Conservation (phyloP, 106 monocot species). For the Phalaenopsis equestris region DNA sequence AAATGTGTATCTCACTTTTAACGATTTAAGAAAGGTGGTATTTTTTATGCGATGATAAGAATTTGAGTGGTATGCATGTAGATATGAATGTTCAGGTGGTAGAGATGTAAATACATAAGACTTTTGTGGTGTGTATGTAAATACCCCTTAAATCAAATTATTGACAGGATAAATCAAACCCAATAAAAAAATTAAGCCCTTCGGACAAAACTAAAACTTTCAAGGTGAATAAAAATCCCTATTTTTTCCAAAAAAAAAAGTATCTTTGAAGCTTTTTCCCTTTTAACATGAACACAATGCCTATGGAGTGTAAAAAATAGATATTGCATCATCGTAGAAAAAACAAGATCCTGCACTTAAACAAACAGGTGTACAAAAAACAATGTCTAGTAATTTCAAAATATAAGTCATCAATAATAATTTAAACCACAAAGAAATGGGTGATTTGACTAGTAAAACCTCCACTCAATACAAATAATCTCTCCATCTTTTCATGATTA, state of each 20-base stretch:
- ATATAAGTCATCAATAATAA: background rate
- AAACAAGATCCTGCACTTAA: background rate
- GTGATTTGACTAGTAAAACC: background rate
- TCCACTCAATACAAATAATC: background rate
- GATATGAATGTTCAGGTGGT: too few relatives aligned
- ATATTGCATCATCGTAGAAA: background rate
- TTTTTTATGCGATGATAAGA: too few relatives aligned
- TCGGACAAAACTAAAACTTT: background rate
- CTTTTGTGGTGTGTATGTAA: too few relatives aligned
- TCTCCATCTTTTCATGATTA: background rate
- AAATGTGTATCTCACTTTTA: too few relatives aligned
- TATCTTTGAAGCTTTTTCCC: background rate
- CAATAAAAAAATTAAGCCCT: background rate
- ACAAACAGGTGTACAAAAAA: background rate
- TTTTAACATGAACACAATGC: background rate
- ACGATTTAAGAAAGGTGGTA: too few relatives aligned
- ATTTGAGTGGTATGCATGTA: too few relatives aligned
- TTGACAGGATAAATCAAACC: background rate
- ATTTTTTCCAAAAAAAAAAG: background rate
- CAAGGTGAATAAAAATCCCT: background rate
- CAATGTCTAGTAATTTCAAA: background rate
- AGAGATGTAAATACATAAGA: too few relatives aligned
- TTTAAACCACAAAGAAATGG: background rate
- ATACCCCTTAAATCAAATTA: background rate
- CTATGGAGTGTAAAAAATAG: slow-evolving; percentile 2